Conservation (phyloP, 768 basidiomycete species). For the Phaffia australis region DNA sequence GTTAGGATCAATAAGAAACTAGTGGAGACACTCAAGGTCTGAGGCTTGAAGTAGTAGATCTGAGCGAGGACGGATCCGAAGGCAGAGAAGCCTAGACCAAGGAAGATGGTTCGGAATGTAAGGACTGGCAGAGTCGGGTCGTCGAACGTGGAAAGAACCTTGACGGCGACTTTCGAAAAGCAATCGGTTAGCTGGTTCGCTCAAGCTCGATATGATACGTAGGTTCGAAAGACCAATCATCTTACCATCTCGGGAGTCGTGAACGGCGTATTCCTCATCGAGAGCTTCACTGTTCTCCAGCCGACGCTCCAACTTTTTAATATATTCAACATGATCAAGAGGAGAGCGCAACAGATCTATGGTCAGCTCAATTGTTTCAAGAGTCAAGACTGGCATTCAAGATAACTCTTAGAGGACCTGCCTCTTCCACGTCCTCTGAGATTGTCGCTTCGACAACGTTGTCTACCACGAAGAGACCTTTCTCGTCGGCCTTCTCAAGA, state of each 20-base stretch:
- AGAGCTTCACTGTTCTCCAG: constrained; percentile 8
- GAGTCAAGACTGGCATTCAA: no score
- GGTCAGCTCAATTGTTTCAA: no score
- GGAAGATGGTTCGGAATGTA: constrained; percentile 35
- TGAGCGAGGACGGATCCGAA: constrained; percentile 33
- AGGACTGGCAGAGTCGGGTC: constrained; percentile 29
- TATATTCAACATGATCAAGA: no score
- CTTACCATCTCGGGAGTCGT: not conserved
- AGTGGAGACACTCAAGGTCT: constrained; percentile 28
- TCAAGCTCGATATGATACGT: not conserved
- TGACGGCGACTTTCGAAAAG: constrained; percentile 40
- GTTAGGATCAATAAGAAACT: constrained; percentile 37
- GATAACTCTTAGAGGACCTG: no score
- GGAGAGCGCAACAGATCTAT: no score
- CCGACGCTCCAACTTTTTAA: not conserved
- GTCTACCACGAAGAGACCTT: no score
- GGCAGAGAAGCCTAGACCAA: constrained; percentile 33
- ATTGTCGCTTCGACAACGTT: no score
- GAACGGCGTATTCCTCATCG: not conserved
- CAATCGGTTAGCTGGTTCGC: not conserved
- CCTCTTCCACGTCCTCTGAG: no score
- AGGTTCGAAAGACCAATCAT: not conserved
- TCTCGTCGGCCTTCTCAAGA: no score
- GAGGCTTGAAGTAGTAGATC: constrained; percentile 35
- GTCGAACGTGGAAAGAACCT: constrained; percentile 37